These are phyloP conservation scores for Pseudonitzschia multistriata DNA, from an alignment of 108 stramenopile species.

Conservation along the genomic window DNA sequence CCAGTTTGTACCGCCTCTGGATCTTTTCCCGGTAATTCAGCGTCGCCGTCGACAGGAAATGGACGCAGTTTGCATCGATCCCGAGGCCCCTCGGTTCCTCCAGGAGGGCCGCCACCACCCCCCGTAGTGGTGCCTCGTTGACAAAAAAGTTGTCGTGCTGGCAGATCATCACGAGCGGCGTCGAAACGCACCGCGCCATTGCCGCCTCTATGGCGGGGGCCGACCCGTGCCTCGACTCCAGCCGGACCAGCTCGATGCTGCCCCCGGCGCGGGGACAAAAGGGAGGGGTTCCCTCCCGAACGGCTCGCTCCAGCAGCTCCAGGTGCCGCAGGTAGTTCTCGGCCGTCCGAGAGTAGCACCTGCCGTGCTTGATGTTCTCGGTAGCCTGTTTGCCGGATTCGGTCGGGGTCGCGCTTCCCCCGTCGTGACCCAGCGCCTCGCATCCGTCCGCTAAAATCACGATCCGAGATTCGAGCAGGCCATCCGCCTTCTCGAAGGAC, in stretches of 20 bases:
- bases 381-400: neutral
- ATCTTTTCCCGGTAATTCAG: slow-evolving; percentile 35
- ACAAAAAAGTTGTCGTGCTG: slow-evolving; percentile 53
- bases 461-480: slow-evolving; percentile 30
- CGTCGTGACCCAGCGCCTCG: slow-evolving; percentile 2
- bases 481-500: slow-evolving; percentile 35
- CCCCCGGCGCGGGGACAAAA: slow-evolving; percentile 21
- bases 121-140: slow-evolving; percentile 16
- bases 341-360: slow-evolving; percentile 11
- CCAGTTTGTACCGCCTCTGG: slow-evolving; percentile 32
- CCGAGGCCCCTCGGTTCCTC: slow-evolving; percentile 22
- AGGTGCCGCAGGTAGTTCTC: slow-evolving; percentile 30
- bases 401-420: neutral
- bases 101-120: slow-evolving; percentile 10
- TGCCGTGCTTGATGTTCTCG: slow-evolving; percentile 34
- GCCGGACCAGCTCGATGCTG: slow-evolving; percentile 28
- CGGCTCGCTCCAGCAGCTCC: slow-evolving; percentile 7
- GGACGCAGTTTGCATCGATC: slow-evolving; percentile 29
- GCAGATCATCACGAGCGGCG: slow-evolving; percentile 41
- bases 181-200: slow-evolving; percentile 12
- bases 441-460: slow-evolving; percentile 38
- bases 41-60: slow-evolving; percentile 42
- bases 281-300: slow-evolving; percentile 17
- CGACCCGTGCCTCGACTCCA: slow-evolving; percentile 26
- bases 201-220: slow-evolving; percentile 23